Conservation (phyloP, 371 early-diverging fungal genomes). For the Apophysomyces elegans region DNA sequence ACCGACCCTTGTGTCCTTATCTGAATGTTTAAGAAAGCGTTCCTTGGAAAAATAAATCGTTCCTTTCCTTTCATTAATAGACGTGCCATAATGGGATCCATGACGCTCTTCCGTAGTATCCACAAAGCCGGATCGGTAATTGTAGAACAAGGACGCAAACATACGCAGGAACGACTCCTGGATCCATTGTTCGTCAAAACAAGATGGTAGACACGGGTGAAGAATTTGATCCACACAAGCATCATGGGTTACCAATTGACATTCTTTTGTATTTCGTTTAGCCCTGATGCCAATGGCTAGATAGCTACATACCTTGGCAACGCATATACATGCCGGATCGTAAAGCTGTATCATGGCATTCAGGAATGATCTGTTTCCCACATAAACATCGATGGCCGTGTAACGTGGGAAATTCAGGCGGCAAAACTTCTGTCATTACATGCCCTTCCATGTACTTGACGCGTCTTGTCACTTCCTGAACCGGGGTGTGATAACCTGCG, state of each 20-base stretch:
- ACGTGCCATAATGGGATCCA: conserved; percentile 14
- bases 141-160: conserved; percentile 77
- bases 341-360: conserved; percentile 14
- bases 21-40: conserved; percentile 65
- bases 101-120: conserved; percentile 34
- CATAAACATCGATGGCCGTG: conserved; percentile 52
- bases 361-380: conserved; percentile 37
- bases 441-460: conserved; percentile 52
- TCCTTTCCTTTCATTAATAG: conserved; percentile 26
- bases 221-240: conserved; percentile 58
- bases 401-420: conserved; percentile 35
- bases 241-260: conserved; percentile 62
- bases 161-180: conserved; percentile 73
- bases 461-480: conserved; percentile 32
- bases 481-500: conserved; percentile 14
- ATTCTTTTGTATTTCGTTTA: conserved; percentile 37
- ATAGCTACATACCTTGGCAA: conserved; percentile 39
- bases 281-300: conserved; percentile 24
- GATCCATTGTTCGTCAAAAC: conserved; percentile 75
- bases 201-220: conserved; percentile 61
- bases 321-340: conserved; percentile 40
- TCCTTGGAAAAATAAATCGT: conserved; percentile 57
- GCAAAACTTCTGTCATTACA: conserved; percentile 44
- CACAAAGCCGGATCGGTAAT: conserved; percentile 66
- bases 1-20: conserved; percentile 71